Conservation (phyloP, 495 filamentous ascomycete genomes). For the Neurospora tetraspora region DNA sequence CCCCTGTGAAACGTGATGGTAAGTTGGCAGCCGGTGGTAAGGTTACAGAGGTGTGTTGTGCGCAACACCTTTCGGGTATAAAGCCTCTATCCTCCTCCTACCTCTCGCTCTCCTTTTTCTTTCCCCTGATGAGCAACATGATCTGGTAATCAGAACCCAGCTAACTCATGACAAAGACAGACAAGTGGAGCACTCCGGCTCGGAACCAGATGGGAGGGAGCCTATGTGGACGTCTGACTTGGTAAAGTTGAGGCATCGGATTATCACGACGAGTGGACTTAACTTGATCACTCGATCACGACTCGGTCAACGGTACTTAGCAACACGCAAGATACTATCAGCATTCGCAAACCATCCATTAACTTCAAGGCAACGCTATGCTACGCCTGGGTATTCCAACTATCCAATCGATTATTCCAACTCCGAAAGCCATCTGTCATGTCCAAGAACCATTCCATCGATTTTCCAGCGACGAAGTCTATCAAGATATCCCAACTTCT, state of each 20-base stretch:
- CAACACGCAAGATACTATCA: too few relatives aligned
- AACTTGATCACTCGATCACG: too few relatives aligned
- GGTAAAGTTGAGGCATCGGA: too few relatives aligned
- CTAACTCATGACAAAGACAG: neutral
- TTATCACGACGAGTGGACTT: too few relatives aligned
- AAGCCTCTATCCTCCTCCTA: neutral
- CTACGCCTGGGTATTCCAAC: neutral
- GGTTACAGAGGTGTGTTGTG: neutral
- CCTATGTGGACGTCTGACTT: neutral
- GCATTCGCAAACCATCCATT: neutral
- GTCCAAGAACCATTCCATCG: neutral
- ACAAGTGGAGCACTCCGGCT: neutral
- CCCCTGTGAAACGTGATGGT: neutral
- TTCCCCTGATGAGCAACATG: neutral
- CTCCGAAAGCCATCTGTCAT: neutral
- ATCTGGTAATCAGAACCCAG: neutral
- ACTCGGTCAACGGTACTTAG: too few relatives aligned
- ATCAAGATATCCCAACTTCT: neutral
- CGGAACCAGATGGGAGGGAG: neutral
- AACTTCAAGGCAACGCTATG: neutral
- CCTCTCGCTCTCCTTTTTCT: neutral
- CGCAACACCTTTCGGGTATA: neutral
- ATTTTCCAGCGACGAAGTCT: neutral
- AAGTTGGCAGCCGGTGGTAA: neutral
- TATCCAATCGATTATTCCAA: neutral